Conservation (phyloP, 2,329 filamentous ascomycete genomes). For the Phialophora expanda region DNA sequence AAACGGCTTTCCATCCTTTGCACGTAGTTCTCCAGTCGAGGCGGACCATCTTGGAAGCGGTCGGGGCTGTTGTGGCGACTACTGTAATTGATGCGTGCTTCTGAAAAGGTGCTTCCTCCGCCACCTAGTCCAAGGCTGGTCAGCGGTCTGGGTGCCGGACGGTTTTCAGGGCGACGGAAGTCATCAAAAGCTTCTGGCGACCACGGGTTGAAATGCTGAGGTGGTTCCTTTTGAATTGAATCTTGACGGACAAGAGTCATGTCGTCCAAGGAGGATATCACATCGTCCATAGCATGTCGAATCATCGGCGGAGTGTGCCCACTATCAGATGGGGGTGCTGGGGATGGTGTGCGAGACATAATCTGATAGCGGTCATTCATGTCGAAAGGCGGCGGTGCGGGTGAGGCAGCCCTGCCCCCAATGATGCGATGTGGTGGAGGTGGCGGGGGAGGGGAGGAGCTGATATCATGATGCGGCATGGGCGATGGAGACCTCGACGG, state of each 20-base stretch:
- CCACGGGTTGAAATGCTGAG: constrained; percentile 73
- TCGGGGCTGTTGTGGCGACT: constrained; percentile 55
- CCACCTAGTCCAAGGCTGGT: constrained; percentile 74
- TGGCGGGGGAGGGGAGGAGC: constrained; percentile 78
- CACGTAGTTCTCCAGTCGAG: constrained; percentile 83
- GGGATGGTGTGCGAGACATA: constrained; percentile 63
- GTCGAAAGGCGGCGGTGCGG: constrained; percentile 43
- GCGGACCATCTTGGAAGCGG: constrained; percentile 62
- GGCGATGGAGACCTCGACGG: constrained; percentile 44
- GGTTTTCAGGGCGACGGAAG: constrained; percentile 44
- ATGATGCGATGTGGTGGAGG: constrained; percentile 76
- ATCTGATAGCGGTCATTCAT: constrained; percentile 56
- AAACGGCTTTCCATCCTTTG: constrained; percentile 88
- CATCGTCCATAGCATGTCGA: constrained; percentile 94
- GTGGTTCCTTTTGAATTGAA: constrained; percentile 50
- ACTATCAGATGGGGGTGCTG: constrained; percentile 69
- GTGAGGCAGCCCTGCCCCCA: constrained; percentile 59
- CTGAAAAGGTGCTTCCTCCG: constrained; percentile 52
- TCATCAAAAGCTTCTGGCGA: constrained; percentile 84
- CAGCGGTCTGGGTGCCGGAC: constrained; percentile 62
- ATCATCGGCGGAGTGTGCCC: constrained; percentile 87
- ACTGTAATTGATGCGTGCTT: constrained; percentile 66
- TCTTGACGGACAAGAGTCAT: constrained; percentile 69
- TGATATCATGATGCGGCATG: constrained; percentile 52
- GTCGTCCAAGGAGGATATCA: constrained; percentile 92